Evolutionary conservation across 768 basidiomycete genomes (phyloP).

Genomic region (Leccinum subgranulosum): DNA sequence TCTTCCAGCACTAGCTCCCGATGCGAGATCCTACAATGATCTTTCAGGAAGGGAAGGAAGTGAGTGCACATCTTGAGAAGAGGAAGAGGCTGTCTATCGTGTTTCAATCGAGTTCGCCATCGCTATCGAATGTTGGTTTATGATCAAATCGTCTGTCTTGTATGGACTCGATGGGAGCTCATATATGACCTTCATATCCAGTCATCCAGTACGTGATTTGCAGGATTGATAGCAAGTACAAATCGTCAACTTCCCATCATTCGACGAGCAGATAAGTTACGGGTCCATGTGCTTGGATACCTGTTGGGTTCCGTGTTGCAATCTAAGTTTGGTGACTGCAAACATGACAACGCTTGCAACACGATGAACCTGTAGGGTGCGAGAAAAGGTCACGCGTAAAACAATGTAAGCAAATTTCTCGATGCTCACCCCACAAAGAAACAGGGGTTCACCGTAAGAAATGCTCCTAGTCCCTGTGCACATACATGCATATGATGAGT

Average conservation of each 20-base stretch:
- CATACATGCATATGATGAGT: slow-evolving; percentile 7
- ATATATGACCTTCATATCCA: too few species aligned
- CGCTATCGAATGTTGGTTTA: too few species aligned
- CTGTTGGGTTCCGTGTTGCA: not conserved
- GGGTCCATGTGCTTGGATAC: too few species aligned
- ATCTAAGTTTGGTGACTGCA: slow-evolving; percentile 2
- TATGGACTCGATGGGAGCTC: too few species aligned
- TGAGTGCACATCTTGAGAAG: too few species aligned
- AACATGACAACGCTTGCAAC: slow-evolving; percentile 15
- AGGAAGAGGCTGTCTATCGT: too few species aligned
- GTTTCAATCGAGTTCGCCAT: too few species aligned
- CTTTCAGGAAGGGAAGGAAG: not conserved
- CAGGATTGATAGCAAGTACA: too few species aligned
- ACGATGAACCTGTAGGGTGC: slow-evolving; percentile 9
- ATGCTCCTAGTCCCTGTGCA: slow-evolving; percentile 47
- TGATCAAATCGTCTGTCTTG: too few species aligned
- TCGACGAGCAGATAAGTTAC: too few species aligned
- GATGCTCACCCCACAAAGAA: slow-evolving; percentile 44
- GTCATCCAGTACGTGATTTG: too few species aligned
- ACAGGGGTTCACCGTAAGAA: slow-evolving; percentile 55
- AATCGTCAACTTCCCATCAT: too few species aligned
- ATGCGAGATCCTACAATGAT: slow-evolving; percentile 14
- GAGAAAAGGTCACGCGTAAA: not conserved
- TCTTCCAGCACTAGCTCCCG: slow-evolving; percentile 16
- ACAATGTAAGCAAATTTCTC: not conserved